Evolutionary conservation across 495 filamentous ascomycete species (phyloP).

Genomic region (Halenospora varia): DNA sequence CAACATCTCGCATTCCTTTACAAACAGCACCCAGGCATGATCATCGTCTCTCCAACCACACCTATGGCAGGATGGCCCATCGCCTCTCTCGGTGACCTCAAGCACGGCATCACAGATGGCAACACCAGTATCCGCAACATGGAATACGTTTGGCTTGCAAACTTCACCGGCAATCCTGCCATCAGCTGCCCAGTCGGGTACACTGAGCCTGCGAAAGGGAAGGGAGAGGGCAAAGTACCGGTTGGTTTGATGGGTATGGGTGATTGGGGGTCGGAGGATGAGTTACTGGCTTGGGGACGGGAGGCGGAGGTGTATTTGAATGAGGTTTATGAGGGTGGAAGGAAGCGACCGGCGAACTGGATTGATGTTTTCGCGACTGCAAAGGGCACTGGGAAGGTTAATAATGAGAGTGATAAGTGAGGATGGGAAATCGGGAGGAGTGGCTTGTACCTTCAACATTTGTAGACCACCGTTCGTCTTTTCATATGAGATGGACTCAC

Average conservation of each 20-base stretch:
- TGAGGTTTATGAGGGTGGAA: slow-evolving; percentile 35
- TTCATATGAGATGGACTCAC: too few relatives aligned
- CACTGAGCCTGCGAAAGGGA: slow-evolving; percentile 31
- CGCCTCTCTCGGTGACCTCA: slow-evolving; percentile 43
- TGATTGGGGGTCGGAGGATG: slow-evolving; percentile 85
- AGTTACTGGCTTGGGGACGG: slow-evolving; percentile 68
- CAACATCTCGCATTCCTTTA: slow-evolving; percentile 73
- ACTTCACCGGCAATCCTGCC: slow-evolving; percentile 75
- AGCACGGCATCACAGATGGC: slow-evolving; percentile 67
- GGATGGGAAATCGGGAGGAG: too few relatives aligned
- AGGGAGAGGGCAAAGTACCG: slow-evolving; percentile 49
- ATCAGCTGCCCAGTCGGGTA: slow-evolving; percentile 79
- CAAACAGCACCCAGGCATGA: slow-evolving; percentile 63
- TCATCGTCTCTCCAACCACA: slow-evolving; percentile 76
- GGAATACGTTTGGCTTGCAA: slow-evolving; percentile 87
- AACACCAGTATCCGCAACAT: slow-evolving; percentile 72
- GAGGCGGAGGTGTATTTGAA: slow-evolving; percentile 56
- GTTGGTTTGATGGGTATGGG: slow-evolving; percentile 87
- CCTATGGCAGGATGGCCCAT: slow-evolving; percentile 70
- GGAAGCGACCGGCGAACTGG: slow-evolving; percentile 37
- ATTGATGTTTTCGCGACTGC: slow-evolving; percentile 31
- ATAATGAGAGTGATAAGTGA: too few relatives aligned
- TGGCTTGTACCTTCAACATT: too few relatives aligned
- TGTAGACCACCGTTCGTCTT: too few relatives aligned
- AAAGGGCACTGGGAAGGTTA: too few relatives aligned